Evolutionary conservation across 495 filamentous ascomycete genomes (phyloP).

Genomic region (Podospora anserina): DNA sequence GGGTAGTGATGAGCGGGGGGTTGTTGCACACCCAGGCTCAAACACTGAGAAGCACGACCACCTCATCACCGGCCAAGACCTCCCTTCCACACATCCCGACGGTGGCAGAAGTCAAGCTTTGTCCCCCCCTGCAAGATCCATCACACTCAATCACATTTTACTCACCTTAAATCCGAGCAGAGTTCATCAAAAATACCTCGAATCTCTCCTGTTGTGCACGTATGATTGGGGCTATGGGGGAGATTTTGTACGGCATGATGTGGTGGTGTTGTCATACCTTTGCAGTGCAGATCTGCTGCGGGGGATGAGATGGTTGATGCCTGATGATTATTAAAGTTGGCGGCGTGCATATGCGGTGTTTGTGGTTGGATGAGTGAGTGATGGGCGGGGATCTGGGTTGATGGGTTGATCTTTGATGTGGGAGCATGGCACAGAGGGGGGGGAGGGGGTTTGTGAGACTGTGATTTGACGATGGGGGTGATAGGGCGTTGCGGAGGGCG

Average conservation of each 20-base stretch:
- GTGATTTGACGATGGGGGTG: neutral
- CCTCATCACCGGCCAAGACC: neutral
- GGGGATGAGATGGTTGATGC: too few species aligned
- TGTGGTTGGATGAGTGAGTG: neutral
- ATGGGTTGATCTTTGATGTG: neutral
- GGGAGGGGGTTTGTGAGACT: neutral
- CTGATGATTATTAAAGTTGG: too few species aligned
- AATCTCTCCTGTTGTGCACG: too few species aligned
- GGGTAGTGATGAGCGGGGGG: neutral
- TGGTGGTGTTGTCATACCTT: too few species aligned
- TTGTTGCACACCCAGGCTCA: neutral
- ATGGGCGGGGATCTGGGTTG: neutral
- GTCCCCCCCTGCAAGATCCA: neutral
- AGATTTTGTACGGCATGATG: too few species aligned
- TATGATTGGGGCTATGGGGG: too few species aligned
- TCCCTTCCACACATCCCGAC: neutral
- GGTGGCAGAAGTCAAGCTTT: neutral
- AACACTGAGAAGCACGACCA: neutral
- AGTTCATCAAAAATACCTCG: too few species aligned
- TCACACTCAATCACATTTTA: neutral
- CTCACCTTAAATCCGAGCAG: too few species aligned
- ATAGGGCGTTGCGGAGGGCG: neutral
- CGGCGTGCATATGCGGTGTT: too few species aligned
- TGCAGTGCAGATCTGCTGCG: too few species aligned
- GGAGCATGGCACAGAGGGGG: neutral